These are phyloP conservation scores for Cordia subcordata DNA, from an alignment of 257 asterid species.

Conservation along the genomic window DNA sequence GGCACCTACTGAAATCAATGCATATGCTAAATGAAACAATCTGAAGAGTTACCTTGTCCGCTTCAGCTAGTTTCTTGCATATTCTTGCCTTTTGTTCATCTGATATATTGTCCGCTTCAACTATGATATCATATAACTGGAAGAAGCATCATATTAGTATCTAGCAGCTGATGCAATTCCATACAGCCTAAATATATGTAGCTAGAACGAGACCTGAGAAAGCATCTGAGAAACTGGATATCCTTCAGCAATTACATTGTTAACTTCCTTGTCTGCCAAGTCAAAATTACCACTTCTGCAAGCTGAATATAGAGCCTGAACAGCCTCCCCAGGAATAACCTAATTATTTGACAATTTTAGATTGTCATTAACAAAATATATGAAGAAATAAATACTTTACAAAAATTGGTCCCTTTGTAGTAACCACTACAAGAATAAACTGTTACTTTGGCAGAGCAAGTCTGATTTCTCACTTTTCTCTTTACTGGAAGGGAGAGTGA, in stretches of 20 bases:
- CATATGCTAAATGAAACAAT: constrained; percentile 1
- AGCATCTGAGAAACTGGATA: constrained; percentile 92
- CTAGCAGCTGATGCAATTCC: constrained; percentile 3
- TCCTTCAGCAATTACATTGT: constrained; percentile 84
- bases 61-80: constrained; percentile 86
- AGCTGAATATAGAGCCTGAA: constrained; percentile 57
- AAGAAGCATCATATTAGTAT: constrained; percentile 30
- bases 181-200: constrained; percentile 3
- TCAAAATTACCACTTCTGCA: constrained; percentile 83
- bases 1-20: background rate
- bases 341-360: constrained; percentile 19
- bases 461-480: too few relatives aligned
- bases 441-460: too few relatives aligned
- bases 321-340: constrained; percentile 75
- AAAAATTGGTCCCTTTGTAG: too few relatives aligned
- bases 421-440: too few relatives aligned
- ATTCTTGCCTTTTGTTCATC: constrained; percentile 88
- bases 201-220: constrained; percentile 56
- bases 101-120: constrained; percentile 57
- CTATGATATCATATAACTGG: constrained; percentile 73
- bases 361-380: too few relatives aligned
- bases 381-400: too few relatives aligned
- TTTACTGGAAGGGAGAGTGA: too few relatives aligned
- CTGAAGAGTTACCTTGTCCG: constrained; percentile 65
- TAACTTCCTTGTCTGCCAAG: constrained; percentile 77